phyloP scores from a whole-genome alignment of 805 yeast species.

The Kodamaea kaohsiungensis region DNA sequence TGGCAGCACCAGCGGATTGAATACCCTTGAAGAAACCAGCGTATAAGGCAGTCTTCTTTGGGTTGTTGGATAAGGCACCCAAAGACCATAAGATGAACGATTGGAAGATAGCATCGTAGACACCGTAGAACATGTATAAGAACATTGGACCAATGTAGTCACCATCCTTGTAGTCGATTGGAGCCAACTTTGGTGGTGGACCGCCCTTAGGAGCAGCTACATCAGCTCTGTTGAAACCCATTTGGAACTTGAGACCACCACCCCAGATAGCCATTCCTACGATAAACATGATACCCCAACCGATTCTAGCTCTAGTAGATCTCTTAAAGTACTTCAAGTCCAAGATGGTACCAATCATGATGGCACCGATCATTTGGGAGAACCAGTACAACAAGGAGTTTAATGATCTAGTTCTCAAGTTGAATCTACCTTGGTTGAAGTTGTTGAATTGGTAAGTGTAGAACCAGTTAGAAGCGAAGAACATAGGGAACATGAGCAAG shows the following conservation, averaged over 20 bases:
- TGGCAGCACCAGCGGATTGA: conserved; percentile 65
- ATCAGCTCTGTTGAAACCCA: conserved; percentile 39
- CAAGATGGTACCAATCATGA: conserved; percentile 46
- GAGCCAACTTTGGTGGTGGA: conserved; percentile 13
- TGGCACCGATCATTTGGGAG: conserved; percentile 60
- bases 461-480: conserved; percentile 65
- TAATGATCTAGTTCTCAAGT: conserved; percentile 59
- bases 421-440: conserved; percentile 55
- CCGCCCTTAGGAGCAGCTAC: conserved; percentile 16
- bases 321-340: conserved; percentile 46
- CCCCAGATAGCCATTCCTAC: conserved; percentile 56
- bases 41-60: conserved; percentile 54
- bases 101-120: conserved; percentile 61
- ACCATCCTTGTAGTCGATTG: conserved; percentile 49
- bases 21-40: conserved; percentile 66
- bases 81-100: conserved; percentile 57
- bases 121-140: conserved; percentile 63
- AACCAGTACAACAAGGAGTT: conserved; percentile 63
- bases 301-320: conserved; percentile 47
- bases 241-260: conserved; percentile 54
- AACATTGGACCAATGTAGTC: conserved; percentile 59
- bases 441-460: conserved; percentile 66
- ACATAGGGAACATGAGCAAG: conserved; percentile 57
- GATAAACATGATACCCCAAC: conserved; percentile 41
- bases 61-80: conserved; percentile 59